These are phyloP conservation scores for Aspergillus cejpii DNA, from an alignment of 2,329 filamentous ascomycete species.

Conservation along the genomic window DNA sequence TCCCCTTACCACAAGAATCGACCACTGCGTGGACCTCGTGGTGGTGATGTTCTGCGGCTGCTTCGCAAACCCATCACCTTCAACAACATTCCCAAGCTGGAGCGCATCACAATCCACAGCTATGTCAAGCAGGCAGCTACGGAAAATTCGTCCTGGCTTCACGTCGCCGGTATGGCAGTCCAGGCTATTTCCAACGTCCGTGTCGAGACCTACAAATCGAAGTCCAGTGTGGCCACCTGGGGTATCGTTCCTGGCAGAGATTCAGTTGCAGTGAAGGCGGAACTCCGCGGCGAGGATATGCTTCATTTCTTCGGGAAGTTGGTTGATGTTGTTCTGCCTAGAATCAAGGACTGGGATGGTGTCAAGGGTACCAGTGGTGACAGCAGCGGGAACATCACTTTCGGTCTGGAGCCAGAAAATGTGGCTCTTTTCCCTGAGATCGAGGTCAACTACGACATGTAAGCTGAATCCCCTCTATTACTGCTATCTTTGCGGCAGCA, in stretches of 20 bases:
- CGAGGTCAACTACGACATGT: conserved; percentile 88
- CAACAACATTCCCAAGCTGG: conserved; percentile 76
- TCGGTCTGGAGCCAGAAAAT: conserved; percentile 68
- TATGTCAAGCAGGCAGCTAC: conserved; percentile 62
- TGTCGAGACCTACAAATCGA: conserved; percentile 62
- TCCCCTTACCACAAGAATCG: conserved; percentile 94
- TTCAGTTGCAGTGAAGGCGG: conserved; percentile 65
- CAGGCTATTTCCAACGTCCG: conserved; percentile 79
- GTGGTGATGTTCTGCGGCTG: conserved; percentile 54
- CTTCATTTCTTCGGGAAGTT: conserved; percentile 87
- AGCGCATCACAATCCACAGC: conserved; percentile 71
- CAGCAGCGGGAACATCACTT: conserved; percentile 75
- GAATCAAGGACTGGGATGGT: conserved; percentile 93
- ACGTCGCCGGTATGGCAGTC: conserved; percentile 74
- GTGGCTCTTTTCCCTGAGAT: conserved; percentile 87
- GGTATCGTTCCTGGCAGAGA: conserved; percentile 63
- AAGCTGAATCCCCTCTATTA: conserved; percentile 38
- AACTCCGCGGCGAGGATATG: conserved; percentile 71
- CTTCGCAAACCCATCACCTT: conserved; percentile 59
- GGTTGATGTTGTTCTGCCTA: conserved; percentile 82
- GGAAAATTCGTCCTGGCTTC: conserved; percentile 65
- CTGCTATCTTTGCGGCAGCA: not conserved
- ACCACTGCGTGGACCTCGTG: conserved; percentile 74
- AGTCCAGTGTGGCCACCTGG: conserved; percentile 67
- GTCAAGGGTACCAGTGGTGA: conserved; percentile 73